phyloP scores from a whole-genome alignment of 768 basidiomycete genomes.

The Collybia sordida region DNA sequence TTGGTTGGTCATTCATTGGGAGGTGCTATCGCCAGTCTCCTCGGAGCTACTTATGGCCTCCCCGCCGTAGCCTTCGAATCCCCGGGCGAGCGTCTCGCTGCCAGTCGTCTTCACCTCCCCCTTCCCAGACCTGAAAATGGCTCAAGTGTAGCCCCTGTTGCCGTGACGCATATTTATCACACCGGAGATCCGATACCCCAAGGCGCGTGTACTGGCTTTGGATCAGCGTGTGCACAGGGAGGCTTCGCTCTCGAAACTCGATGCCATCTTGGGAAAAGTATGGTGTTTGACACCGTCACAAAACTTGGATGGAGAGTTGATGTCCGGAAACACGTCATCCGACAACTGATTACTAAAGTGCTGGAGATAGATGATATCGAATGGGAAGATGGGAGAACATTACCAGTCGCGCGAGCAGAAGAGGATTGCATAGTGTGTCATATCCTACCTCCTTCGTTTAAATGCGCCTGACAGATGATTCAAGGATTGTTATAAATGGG shows the following conservation, averaged over 20 bases:
- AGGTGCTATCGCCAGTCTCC: constrained; percentile 85
- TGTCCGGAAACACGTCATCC: constrained; percentile 74
- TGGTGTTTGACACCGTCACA: constrained; percentile 84
- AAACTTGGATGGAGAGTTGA: constrained; percentile 83
- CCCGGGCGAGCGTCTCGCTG: constrained; percentile 73
- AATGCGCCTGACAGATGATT: not conserved
- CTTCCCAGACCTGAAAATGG: constrained; percentile 47
- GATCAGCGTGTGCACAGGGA: constrained; percentile 74
- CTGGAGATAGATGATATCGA: constrained; percentile 50
- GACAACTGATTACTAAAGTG: constrained; percentile 62
- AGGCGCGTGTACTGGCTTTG: constrained; percentile 73
- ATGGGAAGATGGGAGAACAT: constrained; percentile 50
- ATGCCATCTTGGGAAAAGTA: constrained; percentile 89
- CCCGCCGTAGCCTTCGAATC: constrained; percentile 92
- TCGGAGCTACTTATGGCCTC: constrained; percentile 87
- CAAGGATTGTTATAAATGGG: constrained; percentile 81
- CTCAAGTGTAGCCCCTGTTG: constrained; percentile 30
- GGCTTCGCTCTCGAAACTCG: constrained; percentile 87
- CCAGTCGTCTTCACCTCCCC: constrained; percentile 84
- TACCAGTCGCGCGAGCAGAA: constrained; percentile 61
- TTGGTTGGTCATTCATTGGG: constrained; percentile 88
- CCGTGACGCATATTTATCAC: constrained; percentile 81
- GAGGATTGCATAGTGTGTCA: constrained; percentile 56
- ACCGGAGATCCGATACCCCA: constrained; percentile 93
- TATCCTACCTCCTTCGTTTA: not conserved